Evolutionary conservation across 2,329 filamentous ascomycete genomes (phyloP).

Genomic region (Talaromyces albobiverticillius): DNA sequence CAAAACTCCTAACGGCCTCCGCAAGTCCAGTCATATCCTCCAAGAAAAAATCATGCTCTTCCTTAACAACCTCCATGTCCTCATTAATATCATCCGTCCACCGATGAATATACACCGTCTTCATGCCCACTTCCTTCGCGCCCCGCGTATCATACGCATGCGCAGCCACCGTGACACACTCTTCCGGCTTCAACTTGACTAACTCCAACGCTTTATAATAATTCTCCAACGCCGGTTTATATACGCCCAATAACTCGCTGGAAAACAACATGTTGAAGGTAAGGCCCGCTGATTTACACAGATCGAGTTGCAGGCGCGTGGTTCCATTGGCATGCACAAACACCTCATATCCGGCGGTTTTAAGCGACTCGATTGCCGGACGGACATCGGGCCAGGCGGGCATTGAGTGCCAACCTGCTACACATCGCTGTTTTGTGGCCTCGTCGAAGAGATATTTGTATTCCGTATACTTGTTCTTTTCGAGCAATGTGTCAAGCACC

Average conservation of each 20-base stretch:
- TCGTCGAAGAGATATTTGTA: slow-evolving; percentile 19
- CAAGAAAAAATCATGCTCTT: slow-evolving; percentile 41
- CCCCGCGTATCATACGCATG: slow-evolving; percentile 55
- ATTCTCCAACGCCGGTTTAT: slow-evolving; percentile 48
- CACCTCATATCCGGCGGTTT: slow-evolving; percentile 38
- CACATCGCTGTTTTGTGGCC: slow-evolving; percentile 21
- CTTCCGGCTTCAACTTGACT: slow-evolving; percentile 44
- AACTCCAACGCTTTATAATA: slow-evolving; percentile 49
- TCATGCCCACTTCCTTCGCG: slow-evolving; percentile 49
- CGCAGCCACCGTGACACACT: slow-evolving; percentile 53
- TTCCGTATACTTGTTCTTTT: slow-evolving; percentile 19
- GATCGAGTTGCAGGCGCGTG: slow-evolving; percentile 54
- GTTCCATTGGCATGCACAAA: slow-evolving; percentile 57
- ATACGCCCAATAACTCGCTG: slow-evolving; percentile 48
- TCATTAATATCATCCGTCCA: slow-evolving; percentile 55
- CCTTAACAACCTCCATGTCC: slow-evolving; percentile 40
- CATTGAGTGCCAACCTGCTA: slow-evolving; percentile 50
- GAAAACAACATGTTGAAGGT: slow-evolving; percentile 54
- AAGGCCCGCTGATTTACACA: slow-evolving; percentile 47
- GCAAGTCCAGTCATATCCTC: slow-evolving; percentile 20
- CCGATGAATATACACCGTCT: slow-evolving; percentile 52
- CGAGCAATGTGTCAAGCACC: slow-evolving; percentile 40
- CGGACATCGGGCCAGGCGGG: slow-evolving; percentile 52
- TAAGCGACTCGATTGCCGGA: slow-evolving; percentile 40
- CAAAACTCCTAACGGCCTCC: slow-evolving; percentile 15